phyloP scores from a whole-genome alignment of 345 rosid species.

The Laguncularia racemosa region DNA sequence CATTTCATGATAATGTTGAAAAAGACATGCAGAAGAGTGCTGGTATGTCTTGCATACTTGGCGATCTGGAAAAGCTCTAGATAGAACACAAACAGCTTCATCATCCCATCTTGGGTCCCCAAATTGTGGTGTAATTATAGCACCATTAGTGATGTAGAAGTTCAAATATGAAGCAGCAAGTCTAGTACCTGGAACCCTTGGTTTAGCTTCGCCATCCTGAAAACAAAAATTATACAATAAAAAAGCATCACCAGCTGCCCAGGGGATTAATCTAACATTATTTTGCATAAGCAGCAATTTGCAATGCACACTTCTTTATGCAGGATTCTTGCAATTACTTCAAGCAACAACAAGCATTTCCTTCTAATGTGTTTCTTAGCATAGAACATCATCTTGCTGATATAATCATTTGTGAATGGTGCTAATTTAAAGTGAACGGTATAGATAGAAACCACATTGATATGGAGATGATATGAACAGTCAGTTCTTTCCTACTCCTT shows the following conservation, averaged over 20 bases:
- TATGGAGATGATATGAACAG: no score
- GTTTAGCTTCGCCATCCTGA: slow-evolving; percentile 58
- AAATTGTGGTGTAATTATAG: slow-evolving; percentile 62
- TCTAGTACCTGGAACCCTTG: slow-evolving; percentile 64
- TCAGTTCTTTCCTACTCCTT: no score
- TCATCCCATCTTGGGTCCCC: slow-evolving; percentile 76
- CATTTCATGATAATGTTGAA: neutral
- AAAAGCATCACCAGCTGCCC: neutral
- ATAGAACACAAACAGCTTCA: slow-evolving; percentile 72
- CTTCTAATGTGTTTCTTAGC: no score
- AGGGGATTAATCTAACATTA: neutral
- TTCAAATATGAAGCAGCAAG: slow-evolving; percentile 83
- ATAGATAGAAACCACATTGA: no score
- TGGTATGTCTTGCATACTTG: slow-evolving; percentile 28
- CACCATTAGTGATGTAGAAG: slow-evolving; percentile 77
- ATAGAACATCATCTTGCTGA: no score
- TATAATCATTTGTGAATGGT: no score
- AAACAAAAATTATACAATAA: neutral
- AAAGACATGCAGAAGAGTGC: neutral
- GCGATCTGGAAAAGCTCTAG: slow-evolving; percentile 54
- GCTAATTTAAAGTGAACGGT: no score
- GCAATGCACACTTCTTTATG: no score
- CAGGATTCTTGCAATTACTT: no score
- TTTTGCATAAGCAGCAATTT: neutral
- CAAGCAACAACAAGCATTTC: no score